A percentile compares a stretch with the other conserved stretches of the same genome.
phyloP scores from a whole-genome alignment of 371 early-diverging fungal genomes.

The Rhizopus arrhizus region DNA sequence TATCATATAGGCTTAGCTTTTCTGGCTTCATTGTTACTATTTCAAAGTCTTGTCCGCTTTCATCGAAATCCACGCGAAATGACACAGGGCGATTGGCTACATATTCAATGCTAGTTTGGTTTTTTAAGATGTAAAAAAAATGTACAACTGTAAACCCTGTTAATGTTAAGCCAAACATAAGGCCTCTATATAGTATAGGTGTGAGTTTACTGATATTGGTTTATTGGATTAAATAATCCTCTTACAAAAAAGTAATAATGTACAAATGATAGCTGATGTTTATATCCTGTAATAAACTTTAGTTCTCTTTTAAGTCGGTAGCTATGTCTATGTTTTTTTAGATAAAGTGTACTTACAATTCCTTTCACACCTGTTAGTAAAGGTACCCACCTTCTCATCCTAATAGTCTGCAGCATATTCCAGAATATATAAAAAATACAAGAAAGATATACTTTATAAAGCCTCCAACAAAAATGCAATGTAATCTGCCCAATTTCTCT shows the following conservation, averaged over 20 bases:
- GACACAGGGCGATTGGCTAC: conserved; percentile 28
- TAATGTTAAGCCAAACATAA: conserved; percentile 31
- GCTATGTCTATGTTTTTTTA: too few relatives aligned
- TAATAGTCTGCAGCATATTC: too few relatives aligned
- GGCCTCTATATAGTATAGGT: conserved; percentile 2
- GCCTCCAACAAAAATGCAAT: conserved; percentile 12
- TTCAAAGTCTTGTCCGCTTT: conserved; percentile 22
- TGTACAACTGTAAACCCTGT: conserved; percentile 39
- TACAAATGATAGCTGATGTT: conserved; percentile 14
- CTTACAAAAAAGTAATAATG: conserved; percentile 17
- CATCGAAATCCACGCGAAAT: conserved; percentile 17
- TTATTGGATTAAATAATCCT: neutral
- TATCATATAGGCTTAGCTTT: conserved; percentile 8
- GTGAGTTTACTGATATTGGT: neutral
- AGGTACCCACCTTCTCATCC: too few relatives aligned
- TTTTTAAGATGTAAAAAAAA: conserved; percentile 37
- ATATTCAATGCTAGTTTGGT: conserved; percentile 50
- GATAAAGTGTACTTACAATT: too few relatives aligned
- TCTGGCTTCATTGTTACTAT: conserved; percentile 22
- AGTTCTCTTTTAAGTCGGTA: too few relatives aligned
- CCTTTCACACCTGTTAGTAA: too few relatives aligned
- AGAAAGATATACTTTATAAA: neutral
- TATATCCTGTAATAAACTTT: too few relatives aligned
- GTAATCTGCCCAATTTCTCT: conserved; percentile 10
- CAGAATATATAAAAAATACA: too few relatives aligned